phyloP scores from a whole-genome alignment of 768 basidiomycete species.

The Leccinum boreale region DNA sequence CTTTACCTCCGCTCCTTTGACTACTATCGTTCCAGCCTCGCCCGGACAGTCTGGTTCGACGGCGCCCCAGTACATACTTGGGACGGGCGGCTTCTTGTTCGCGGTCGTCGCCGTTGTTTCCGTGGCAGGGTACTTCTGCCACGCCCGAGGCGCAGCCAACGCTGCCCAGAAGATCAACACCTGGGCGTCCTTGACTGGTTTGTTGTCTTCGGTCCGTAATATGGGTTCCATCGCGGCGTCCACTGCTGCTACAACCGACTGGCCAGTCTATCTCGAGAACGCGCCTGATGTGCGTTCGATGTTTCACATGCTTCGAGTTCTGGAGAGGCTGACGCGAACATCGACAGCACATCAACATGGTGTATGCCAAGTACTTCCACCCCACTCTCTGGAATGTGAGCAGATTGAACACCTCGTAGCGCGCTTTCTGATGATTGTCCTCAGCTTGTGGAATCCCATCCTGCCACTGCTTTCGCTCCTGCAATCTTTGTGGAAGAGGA shows the following conservation, averaged over 20 bases:
- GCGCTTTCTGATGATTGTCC: neutral
- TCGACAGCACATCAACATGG: conserved; percentile 17
- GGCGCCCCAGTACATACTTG: conserved; percentile 1
- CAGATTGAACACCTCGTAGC: neutral
- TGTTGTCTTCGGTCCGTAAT: conserved; percentile 10
- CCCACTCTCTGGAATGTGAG: conserved; percentile 21
- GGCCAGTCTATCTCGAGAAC: conserved; percentile 7
- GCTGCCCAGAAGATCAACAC: neutral
- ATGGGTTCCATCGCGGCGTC: neutral
- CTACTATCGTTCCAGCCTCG: neutral
- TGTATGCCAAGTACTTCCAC: conserved; percentile 22
- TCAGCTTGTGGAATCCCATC: conserved; percentile 16
- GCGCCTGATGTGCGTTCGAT: conserved; percentile 7
- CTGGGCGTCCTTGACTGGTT: conserved; percentile 2
- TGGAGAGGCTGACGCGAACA: neutral
- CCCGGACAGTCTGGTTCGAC: neutral
- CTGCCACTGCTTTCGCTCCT: conserved; percentile 12
- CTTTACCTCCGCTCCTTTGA: conserved; percentile 2
- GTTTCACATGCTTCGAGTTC: neutral
- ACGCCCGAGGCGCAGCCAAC: neutral
- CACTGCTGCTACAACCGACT: neutral
- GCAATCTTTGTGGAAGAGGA: conserved; percentile 22
- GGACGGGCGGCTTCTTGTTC: conserved; percentile 18
- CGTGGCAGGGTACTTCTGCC: conserved; percentile 14
- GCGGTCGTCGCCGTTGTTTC: conserved; percentile 11